Percentiles rank a stretch among this genome's conserved stretches.
These are phyloP conservation scores for Phragmites australis DNA, from an alignment of 176 grass and related monocot species.

Conservation along the genomic window DNA sequence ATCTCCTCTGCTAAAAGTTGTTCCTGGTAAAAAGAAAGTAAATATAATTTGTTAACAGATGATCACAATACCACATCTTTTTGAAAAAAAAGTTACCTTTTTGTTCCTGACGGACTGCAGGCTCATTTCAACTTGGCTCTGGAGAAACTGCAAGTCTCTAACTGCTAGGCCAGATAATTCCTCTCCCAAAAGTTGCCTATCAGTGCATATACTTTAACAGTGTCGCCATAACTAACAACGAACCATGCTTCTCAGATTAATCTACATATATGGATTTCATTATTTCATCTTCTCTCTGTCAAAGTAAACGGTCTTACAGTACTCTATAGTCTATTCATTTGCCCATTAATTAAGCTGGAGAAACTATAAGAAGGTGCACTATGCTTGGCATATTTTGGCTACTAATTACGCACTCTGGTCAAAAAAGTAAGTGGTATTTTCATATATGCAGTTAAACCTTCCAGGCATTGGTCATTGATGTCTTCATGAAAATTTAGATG, in stretches of 20 bases:
- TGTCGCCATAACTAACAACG: not conserved
- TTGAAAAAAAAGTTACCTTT: conserved; percentile 10
- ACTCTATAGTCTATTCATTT: not conserved
- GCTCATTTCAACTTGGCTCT: conserved; percentile 35
- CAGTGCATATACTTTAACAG: not conserved
- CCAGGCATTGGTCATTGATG: too few species aligned
- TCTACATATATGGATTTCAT: not conserved
- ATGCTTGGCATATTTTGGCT: too few species aligned
- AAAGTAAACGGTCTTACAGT: not conserved
- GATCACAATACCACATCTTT: not conserved
- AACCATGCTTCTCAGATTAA: not conserved
- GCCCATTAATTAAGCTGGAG: not conserved
- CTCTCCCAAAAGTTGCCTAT: conserved; percentile 35
- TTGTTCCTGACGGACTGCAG: conserved; percentile 28
- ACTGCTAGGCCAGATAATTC: conserved; percentile 24
- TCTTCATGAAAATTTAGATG: too few species aligned
- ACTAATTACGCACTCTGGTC: too few species aligned
- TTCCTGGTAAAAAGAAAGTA: conserved; percentile 22
- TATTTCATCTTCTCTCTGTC: not conserved
- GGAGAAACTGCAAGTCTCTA: conserved; percentile 40
- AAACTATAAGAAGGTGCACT: too few species aligned
- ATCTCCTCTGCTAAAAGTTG: conserved; percentile 34
- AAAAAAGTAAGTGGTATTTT: too few species aligned
- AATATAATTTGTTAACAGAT: not conserved
- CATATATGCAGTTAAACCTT: too few species aligned